Evolutionary conservation across 305 asterid genomes (phyloP).

Genomic region (Fraxinus albicans): DNA sequence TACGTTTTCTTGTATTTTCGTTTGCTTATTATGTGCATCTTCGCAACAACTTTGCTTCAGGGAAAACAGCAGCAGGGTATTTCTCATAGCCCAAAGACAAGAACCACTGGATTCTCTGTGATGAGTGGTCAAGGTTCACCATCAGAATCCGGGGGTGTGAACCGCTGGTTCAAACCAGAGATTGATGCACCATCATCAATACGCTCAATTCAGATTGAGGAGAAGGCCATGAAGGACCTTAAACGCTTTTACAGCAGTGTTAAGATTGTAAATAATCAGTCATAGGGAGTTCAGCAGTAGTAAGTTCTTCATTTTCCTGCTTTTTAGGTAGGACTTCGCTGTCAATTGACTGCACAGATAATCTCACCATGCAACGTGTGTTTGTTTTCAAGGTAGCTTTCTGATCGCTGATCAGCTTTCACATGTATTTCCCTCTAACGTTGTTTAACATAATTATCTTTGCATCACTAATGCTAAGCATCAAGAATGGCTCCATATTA

Average conservation of each 20-base stretch:
- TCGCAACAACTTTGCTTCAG: constrained; percentile 25
- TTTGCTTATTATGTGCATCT: not conserved
- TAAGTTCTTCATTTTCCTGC: constrained; percentile 1
- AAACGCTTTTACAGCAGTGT: constrained; percentile 89
- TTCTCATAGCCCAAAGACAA: constrained; percentile 67
- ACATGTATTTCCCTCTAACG: not conserved
- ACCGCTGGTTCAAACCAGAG: constrained; percentile 96
- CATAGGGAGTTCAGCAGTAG: constrained; percentile 28
- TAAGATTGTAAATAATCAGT: constrained; percentile 74
- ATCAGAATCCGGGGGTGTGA: constrained; percentile 53
- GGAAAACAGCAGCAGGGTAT: constrained; percentile 54
- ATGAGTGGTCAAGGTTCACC: constrained; percentile 70
- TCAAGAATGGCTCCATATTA: constrained; percentile 1
- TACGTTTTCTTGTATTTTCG: not conserved
- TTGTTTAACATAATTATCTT: not conserved
- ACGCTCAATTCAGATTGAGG: constrained; percentile 92
- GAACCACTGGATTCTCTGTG: constrained; percentile 75
- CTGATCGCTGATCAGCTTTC: not conserved
- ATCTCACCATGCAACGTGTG: not conserved
- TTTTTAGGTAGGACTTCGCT: constrained; percentile 25
- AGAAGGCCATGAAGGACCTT: constrained; percentile 86
- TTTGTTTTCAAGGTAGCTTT: not conserved
- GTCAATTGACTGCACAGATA: constrained; percentile 51
- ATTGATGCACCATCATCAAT: constrained; percentile 62
- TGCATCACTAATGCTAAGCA: not conserved